phyloP scores from a whole-genome alignment of 208 protist species.

The Angomonas desouzai region DNA sequence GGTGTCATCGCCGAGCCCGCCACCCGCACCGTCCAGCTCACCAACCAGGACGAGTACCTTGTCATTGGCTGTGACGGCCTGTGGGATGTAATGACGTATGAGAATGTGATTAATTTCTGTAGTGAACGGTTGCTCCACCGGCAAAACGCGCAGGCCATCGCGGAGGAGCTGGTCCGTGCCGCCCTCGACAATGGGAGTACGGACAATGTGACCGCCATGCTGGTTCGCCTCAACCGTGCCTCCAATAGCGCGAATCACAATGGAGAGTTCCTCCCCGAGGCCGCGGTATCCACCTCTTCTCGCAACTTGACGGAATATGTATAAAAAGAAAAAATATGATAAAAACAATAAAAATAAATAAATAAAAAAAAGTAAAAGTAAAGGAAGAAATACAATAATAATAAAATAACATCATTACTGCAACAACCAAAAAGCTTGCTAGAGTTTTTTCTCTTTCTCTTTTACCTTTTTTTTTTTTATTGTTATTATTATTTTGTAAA shows the following conservation, averaged over 20 bases:
- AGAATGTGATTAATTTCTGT: slow-evolving; percentile 83
- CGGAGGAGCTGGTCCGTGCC: slow-evolving; percentile 57
- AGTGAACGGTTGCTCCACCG: slow-evolving; percentile 43
- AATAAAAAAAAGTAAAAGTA: not conserved
- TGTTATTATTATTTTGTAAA: slow-evolving; percentile 2
- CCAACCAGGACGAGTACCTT: slow-evolving; percentile 85
- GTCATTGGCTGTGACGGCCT: slow-evolving; percentile 93
- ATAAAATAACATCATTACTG: slow-evolving; percentile 2
- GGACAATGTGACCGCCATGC: slow-evolving; percentile 86
- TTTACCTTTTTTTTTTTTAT: slow-evolving; percentile 6
- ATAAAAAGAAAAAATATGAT: not conserved
- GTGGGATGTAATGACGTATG: slow-evolving; percentile 93
- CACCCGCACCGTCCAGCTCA: slow-evolving; percentile 55
- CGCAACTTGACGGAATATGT: slow-evolving; percentile 12
- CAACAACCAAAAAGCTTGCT: no score
- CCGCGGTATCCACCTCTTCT: slow-evolving; percentile 41
- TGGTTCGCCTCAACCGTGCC: slow-evolving; percentile 41
- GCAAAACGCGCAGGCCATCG: slow-evolving; percentile 51
- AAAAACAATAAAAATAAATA: slow-evolving; percentile 3
- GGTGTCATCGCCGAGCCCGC: slow-evolving; percentile 76
- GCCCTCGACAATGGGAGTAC: slow-evolving; percentile 81
- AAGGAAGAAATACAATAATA: not conserved
- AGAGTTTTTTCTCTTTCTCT: slow-evolving; percentile 14
- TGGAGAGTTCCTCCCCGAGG: slow-evolving; percentile 37
- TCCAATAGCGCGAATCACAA: slow-evolving; percentile 15